Evolutionary conservation across 371 early-diverging fungal genomes (phyloP).

Genomic region (Rhizomucor pusillus): DNA sequence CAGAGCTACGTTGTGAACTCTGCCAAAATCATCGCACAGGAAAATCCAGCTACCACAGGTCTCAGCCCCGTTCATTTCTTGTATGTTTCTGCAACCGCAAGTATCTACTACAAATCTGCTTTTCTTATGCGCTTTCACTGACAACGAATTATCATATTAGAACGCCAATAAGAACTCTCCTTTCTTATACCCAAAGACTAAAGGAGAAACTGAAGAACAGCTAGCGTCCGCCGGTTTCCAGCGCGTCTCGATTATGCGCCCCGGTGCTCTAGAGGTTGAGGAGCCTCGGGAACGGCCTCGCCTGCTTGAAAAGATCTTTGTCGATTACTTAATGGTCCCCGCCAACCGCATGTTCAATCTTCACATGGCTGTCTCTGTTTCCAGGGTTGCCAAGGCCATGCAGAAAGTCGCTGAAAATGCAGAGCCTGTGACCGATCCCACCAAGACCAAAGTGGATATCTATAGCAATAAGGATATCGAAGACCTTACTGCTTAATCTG

Average conservation of each 20-base stretch:
- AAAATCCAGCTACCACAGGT: constrained; percentile 40
- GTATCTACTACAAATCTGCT: not conserved
- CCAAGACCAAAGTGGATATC: constrained; percentile 4
- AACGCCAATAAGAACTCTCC: constrained; percentile 57
- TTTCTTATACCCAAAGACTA: constrained; percentile 69
- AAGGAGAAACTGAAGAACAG: constrained; percentile 74
- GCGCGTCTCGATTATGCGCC: constrained; percentile 63
- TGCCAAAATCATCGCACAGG: constrained; percentile 60
- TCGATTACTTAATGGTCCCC: constrained; percentile 10
- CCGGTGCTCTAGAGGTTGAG: constrained; percentile 53
- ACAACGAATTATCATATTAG: no score
- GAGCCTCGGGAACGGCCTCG: constrained; percentile 30
- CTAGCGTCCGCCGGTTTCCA: constrained; percentile 61
- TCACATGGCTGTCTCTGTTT: constrained; percentile 17
- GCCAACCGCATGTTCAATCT: constrained; percentile 19
- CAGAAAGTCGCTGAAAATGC: constrained; percentile 16
- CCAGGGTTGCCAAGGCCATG: constrained; percentile 34
- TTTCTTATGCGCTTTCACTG: not conserved
- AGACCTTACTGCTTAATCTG: not conserved
- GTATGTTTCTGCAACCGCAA: constrained; percentile 56
- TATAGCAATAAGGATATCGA: constrained; percentile 13
- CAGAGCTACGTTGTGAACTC: constrained; percentile 70
- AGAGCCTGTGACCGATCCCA: not conserved
- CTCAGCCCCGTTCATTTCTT: constrained; percentile 59
- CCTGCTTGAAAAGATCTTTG: constrained; percentile 13